Evolutionary conservation across 2,329 filamentous ascomycete species (phyloP), one percentile per base, ranked within the genome.

Genomic region (Hypoxylon sp.): DNA sequence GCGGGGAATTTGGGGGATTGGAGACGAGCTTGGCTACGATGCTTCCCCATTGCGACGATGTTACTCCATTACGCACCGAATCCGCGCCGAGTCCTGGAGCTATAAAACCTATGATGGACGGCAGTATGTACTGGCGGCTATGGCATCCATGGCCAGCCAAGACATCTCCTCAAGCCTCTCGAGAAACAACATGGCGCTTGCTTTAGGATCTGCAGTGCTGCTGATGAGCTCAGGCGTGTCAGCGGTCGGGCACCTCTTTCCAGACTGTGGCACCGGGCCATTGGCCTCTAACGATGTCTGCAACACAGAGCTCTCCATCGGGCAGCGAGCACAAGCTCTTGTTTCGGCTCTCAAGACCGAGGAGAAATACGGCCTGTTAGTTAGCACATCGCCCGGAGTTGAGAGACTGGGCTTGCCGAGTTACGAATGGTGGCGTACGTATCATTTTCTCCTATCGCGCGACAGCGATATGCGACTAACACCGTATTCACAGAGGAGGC

Each of bases 351-450:
- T 70, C 13, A 55, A 64, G 29, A 65, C 60, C 3, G 55, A 67
- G 4, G 67, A 70, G 57, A 70, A 69, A 49, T 65, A 63, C 41
- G 24, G 51, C 8, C 43, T 69, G 6, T 40, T 68, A 41, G 48
- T 43, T 13, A 75, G 68, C 65, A 69, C 72, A 29, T 71, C 69
- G 1, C 74, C 80, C 0, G 84, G 84, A 0, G 81, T 84, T 7
- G 76, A 82, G 1, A 76, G 84, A 26, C 75, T 88, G 1, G 84
- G 84, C 3, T 72, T 88, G 0, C 82, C 83, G 2, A 70, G 77
- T 2, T 89, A 89, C 63, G 75, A 83, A 64, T 86, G 84, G 76
- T 87, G 84, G 83, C 66, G 67, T 69, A 63, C 24, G 66, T 62
- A 47, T 55, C 27, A 15, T 21, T 24, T 35, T 11, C 13, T 56